phyloP scores from a whole-genome alignment of 2,329 filamentous ascomycete genomes.

The Clonostachys chloroleuca region DNA sequence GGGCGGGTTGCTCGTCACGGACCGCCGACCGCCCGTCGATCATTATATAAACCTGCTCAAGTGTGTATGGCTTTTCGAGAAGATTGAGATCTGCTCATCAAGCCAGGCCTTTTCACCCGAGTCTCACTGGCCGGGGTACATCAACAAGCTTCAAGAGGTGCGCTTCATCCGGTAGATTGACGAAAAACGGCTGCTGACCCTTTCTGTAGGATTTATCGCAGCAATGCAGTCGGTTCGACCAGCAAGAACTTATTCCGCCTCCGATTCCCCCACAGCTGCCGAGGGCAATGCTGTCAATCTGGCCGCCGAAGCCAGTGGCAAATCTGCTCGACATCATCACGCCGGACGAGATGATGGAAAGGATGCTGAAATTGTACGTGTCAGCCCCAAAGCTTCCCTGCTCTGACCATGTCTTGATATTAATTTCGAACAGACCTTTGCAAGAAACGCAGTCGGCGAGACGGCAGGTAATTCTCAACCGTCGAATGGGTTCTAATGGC shows the following conservation, averaged over 20 bases:
- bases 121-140: neutral
- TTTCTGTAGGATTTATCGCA: too few species aligned
- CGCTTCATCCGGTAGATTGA: neutral
- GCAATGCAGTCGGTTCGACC: neutral
- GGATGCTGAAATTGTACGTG: constrained; percentile 14
- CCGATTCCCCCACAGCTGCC: constrained; percentile 6
- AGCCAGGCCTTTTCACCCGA: neutral
- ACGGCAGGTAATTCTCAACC: too few species aligned
- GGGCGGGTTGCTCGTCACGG: constrained; percentile 16
- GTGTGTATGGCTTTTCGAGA: constrained; percentile 21
- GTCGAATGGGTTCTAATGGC: constrained; percentile 15
- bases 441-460: too few species aligned
- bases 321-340: constrained; percentile 21
- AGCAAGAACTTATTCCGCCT: constrained; percentile 16
- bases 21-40: constrained; percentile 11
- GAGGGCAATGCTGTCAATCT: constrained; percentile 18
- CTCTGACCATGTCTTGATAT: too few species aligned
- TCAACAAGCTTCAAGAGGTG: neutral
- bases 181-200: too few species aligned
- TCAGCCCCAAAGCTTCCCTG: too few species aligned
- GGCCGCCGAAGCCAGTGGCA: constrained; percentile 17
- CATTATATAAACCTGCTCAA: constrained; percentile 25
- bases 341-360: constrained; percentile 23
- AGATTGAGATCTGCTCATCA: constrained; percentile 14
- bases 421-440: too few species aligned